Evolutionary conservation across 2,329 filamentous ascomycete species (phyloP).

Genomic region (Sporothrix inflata): DNA sequence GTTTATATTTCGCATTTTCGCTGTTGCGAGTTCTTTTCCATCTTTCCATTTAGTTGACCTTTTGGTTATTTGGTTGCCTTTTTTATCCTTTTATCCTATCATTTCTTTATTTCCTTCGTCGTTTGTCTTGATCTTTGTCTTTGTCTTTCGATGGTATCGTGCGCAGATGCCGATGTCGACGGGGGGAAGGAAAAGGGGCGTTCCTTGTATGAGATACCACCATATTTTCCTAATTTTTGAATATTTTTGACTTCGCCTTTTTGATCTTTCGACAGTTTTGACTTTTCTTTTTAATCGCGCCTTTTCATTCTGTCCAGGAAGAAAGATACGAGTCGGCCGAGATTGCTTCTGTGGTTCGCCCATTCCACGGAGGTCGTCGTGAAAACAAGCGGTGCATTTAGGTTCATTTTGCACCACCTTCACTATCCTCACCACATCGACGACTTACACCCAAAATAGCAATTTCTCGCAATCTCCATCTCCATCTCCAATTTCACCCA

Average conservation of each 20-base stretch:
- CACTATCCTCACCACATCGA: neutral
- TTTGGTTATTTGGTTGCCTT: neutral
- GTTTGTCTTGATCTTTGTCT: slow-evolving; percentile 5
- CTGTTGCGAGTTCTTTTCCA: neutral
- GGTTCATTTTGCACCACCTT: neutral
- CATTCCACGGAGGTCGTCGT: neutral
- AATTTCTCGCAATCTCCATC: neutral
- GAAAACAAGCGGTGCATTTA: neutral
- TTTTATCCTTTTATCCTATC: neutral
- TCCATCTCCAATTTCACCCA: neutral
- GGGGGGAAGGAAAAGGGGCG: slow-evolving; percentile 3
- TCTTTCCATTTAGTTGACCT: neutral
- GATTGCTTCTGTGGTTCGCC: slow-evolving; percentile 5
- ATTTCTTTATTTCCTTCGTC: neutral
- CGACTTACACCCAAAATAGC: slow-evolving; percentile 24
- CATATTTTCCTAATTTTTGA: slow-evolving; percentile 13
- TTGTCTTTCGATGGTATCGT: neutral
- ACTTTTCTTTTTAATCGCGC: neutral
- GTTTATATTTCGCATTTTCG: slow-evolving; percentile 5
- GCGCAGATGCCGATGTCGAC: neutral
- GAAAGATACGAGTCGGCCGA: neutral
- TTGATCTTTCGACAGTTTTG: neutral
- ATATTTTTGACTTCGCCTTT: neutral
- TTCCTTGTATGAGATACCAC: slow-evolving; percentile 22
- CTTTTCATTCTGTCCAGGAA: neutral